Percentiles rank a stretch among this genome's conserved stretches.
These are phyloP conservation scores for Cytospora chrysosperma DNA, from an alignment of 2,329 filamentous ascomycete species.

Conservation along the genomic window DNA sequence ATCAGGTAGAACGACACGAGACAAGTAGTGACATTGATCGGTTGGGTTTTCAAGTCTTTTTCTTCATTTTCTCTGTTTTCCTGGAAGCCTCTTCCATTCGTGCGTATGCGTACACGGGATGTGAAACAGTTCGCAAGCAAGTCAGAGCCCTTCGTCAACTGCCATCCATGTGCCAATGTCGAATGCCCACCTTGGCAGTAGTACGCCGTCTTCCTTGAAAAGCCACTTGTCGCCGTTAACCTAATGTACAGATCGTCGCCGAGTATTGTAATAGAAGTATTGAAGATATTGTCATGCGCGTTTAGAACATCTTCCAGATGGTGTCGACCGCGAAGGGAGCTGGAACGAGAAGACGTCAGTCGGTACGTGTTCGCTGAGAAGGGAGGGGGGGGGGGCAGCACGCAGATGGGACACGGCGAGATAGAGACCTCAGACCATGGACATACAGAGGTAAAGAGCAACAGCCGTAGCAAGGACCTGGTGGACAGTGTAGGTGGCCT, in stretches of 20 bases:
- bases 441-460: conserved; percentile 75
- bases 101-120: background rate
- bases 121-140: background rate
- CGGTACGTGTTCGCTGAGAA: background rate
- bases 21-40: background rate
- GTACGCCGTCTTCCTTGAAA: conserved; percentile 1
- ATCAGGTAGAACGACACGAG: background rate
- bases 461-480: conserved; percentile 64
- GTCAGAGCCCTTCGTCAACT: background rate
- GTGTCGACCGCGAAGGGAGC: conserved; percentile 59
- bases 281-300: background rate
- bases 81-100: background rate
- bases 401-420: background rate
- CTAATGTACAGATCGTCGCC: background rate
- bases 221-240: conserved; percentile 1
- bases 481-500: conserved; percentile 67
- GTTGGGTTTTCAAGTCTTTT: background rate
- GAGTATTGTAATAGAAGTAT: background rate
- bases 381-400: no score
- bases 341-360: conserved; percentile 30
- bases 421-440: background rate
- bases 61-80: background rate
- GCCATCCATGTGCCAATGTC: conserved; percentile 1
- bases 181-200: conserved; percentile 1
- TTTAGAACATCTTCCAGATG: conserved; percentile 37